A percentile compares a stretch with the other conserved stretches of the same genome.
phyloP scores from a whole-genome alignment of 257 asterid species.

The Solanum chmielewskii region DNA sequence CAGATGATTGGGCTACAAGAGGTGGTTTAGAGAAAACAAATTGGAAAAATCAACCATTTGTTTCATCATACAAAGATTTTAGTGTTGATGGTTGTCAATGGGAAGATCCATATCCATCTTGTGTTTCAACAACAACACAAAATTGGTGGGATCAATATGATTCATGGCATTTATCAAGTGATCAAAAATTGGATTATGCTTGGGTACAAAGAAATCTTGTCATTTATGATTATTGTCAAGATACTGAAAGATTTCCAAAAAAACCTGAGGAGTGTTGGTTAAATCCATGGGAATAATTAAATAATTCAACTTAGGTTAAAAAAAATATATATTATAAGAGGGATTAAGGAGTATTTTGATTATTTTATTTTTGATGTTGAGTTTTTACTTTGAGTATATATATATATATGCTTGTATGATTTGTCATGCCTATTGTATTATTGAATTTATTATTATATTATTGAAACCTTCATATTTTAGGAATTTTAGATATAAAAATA shows the following conservation, averaged over 20 bases:
- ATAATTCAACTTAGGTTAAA: background rate
- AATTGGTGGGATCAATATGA: conserved; percentile 93
- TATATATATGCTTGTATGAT: background rate
- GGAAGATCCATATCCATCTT: conserved; percentile 82
- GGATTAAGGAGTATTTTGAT: background rate
- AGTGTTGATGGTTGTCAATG: conserved; percentile 76
- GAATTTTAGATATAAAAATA: too few relatives aligned
- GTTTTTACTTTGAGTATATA: background rate
- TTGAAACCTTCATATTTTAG: background rate
- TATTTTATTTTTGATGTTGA: background rate
- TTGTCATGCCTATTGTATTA: background rate
- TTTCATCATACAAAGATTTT: conserved; percentile 71
- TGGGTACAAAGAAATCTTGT: conserved; percentile 96
- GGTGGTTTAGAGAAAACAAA: conserved; percentile 94
- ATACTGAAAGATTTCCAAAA: conserved; percentile 36
- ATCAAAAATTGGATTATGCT: conserved; percentile 57
- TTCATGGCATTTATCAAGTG: conserved; percentile 67
- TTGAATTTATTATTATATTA: background rate
- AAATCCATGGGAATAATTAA: conserved; percentile 44
- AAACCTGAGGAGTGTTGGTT: conserved; percentile 87
- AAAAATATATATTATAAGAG: background rate
- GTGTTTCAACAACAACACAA: conserved; percentile 72
- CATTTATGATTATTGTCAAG: conserved; percentile 77
- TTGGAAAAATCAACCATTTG: conserved; percentile 86
- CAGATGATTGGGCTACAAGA: conserved; percentile 96